phyloP scores from a whole-genome alignment of 2,329 filamentous ascomycete genomes.

The Pseudogymnoascus sp. region DNA sequence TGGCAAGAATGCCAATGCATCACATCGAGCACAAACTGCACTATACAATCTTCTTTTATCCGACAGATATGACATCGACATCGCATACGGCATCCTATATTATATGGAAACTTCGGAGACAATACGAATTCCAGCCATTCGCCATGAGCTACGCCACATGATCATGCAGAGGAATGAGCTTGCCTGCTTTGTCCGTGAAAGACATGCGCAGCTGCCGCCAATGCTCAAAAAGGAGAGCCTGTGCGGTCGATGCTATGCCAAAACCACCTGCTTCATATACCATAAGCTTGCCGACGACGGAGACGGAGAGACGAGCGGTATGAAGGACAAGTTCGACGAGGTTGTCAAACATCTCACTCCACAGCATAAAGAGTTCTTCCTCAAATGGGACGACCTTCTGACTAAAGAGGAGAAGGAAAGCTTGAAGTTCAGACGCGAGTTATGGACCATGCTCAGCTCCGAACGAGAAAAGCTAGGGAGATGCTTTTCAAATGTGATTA shows the following conservation, averaged over 20 bases:
- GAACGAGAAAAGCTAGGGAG: slow-evolving; percentile 84
- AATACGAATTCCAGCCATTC: slow-evolving; percentile 75
- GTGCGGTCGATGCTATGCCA: slow-evolving; percentile 85
- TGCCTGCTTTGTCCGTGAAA: slow-evolving; percentile 76
- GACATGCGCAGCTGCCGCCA: slow-evolving; percentile 70
- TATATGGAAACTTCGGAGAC: slow-evolving; percentile 90
- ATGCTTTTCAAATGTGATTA: slow-evolving; percentile 82
- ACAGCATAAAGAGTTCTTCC: slow-evolving; percentile 74
- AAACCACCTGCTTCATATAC: slow-evolving; percentile 85
- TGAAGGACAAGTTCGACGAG: slow-evolving; percentile 76
- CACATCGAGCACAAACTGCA: slow-evolving; percentile 87
- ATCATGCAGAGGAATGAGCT: slow-evolving; percentile 91
- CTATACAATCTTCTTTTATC: slow-evolving; percentile 89
- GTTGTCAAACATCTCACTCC: slow-evolving; percentile 71
- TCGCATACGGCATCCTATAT: slow-evolving; percentile 85
- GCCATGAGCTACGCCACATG: slow-evolving; percentile 90
- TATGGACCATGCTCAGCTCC: slow-evolving; percentile 91
- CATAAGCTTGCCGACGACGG: slow-evolving; percentile 86
- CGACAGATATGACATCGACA: slow-evolving; percentile 89
- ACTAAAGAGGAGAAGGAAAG: slow-evolving; percentile 92
- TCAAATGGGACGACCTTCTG: slow-evolving; percentile 87
- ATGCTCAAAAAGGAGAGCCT: slow-evolving; percentile 79
- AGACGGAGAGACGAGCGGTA: slow-evolving; percentile 70
- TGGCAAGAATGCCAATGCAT: slow-evolving; percentile 72
- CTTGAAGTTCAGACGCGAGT: slow-evolving; percentile 77